Evolutionary conservation across 1,284 basidiomycete genomes (phyloP).

Genomic region (Volvariella surrecta): DNA sequence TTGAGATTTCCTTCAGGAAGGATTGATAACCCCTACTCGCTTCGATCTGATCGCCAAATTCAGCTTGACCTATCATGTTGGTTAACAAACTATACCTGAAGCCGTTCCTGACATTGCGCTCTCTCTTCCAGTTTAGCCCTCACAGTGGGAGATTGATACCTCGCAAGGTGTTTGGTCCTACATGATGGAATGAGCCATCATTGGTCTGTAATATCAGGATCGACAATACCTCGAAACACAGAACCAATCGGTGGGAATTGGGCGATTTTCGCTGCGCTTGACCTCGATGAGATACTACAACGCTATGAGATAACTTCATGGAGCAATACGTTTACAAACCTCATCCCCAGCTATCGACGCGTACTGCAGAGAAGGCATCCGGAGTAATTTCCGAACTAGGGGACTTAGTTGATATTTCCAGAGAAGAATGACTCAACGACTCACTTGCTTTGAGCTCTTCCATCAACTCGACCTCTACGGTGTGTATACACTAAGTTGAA

Average conservation of each 20-base stretch:
- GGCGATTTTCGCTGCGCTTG: slow-evolving; percentile 61
- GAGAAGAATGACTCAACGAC: slow-evolving; percentile 10
- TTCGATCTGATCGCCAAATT: slow-evolving; percentile 30
- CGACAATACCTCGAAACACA: slow-evolving; percentile 57
- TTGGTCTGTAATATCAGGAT: slow-evolving; percentile 1
- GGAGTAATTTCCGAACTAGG: slow-evolving; percentile 66
- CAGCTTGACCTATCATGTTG: background rate
- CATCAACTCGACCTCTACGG: slow-evolving; percentile 64
- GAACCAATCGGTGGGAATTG: slow-evolving; percentile 76
- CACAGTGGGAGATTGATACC: slow-evolving; percentile 80
- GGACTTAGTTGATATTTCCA: slow-evolving; percentile 6
- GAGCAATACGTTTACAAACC: slow-evolving; percentile 29
- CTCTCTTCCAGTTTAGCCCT: slow-evolving; percentile 63
- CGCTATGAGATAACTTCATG: slow-evolving; percentile 1
- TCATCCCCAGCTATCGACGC: slow-evolving; percentile 62
- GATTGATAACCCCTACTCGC: slow-evolving; percentile 56
- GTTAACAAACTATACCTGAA: slow-evolving; percentile 32
- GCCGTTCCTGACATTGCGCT: slow-evolving; percentile 70
- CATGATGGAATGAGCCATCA: slow-evolving; percentile 6
- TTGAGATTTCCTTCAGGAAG: slow-evolving; percentile 66
- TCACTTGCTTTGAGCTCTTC: slow-evolving; percentile 69
- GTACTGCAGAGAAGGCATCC: slow-evolving; percentile 74
- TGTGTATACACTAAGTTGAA: slow-evolving; percentile 39
- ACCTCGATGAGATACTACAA: slow-evolving; percentile 72
- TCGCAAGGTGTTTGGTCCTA: slow-evolving; percentile 68